phyloP scores from a whole-genome alignment of 768 basidiomycete species.

The Kwoniella heveanensis region DNA sequence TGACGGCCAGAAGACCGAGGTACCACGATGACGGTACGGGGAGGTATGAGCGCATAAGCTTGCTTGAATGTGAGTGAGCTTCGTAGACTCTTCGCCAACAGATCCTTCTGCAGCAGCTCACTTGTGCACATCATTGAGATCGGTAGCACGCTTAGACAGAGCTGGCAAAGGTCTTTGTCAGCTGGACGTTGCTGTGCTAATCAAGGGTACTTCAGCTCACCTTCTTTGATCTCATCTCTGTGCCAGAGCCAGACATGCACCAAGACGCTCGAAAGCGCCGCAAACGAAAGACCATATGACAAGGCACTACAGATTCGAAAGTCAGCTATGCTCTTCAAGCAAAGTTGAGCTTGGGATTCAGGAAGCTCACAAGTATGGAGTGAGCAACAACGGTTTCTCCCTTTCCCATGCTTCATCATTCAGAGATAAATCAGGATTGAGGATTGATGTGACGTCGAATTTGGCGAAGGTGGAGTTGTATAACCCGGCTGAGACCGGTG shows the following conservation, averaged over 20 bases:
- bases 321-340: not conserved
- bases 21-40: constrained; percentile 55
- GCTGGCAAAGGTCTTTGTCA: constrained; percentile 20
- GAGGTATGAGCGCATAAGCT: constrained; percentile 51
- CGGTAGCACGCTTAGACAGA: constrained; percentile 32
- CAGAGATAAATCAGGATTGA: constrained; percentile 53
- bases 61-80: constrained; percentile 26
- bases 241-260: constrained; percentile 56
- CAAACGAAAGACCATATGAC: constrained; percentile 54
- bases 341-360: not conserved
- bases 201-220: constrained; percentile 33
- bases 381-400: constrained; percentile 50
- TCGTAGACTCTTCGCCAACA: not conserved
- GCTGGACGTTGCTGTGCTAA: too few relatives aligned
- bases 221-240: constrained; percentile 48
- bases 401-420: constrained; percentile 54
- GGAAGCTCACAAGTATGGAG: constrained; percentile 55
- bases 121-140: constrained; percentile 53
- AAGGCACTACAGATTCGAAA: constrained; percentile 51
- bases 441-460: constrained; percentile 55
- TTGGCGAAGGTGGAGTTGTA: constrained; percentile 52
- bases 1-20: constrained; percentile 42
- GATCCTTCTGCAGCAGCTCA: constrained; percentile 8
- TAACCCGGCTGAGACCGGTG: constrained; percentile 49
- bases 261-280: constrained; percentile 52